phyloP scores from a whole-genome alignment of 768 basidiomycete species.

The Lactarius pseudohatsudake region DNA sequence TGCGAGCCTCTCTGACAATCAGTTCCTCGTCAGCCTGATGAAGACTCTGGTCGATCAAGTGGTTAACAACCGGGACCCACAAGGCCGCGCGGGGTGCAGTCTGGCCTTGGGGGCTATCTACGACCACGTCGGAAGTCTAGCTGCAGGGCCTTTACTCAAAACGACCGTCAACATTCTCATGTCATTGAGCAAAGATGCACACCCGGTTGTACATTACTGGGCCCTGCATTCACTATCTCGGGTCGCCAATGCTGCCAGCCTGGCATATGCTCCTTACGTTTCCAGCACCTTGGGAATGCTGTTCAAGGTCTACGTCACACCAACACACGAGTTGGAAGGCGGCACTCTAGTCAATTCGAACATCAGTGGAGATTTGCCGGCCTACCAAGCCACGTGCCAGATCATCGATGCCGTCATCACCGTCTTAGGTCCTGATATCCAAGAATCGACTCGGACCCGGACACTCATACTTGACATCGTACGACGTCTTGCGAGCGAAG shows the following conservation, averaged over 20 bases:
- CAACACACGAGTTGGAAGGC: constrained; percentile 91
- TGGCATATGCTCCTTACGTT: constrained; percentile 89
- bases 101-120: constrained; percentile 92
- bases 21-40: constrained; percentile 81
- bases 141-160: constrained; percentile 90
- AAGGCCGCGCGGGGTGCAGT: constrained; percentile 90
- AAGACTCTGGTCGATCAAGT: constrained; percentile 92
- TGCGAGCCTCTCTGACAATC: constrained; percentile 77
- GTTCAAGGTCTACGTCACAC: constrained; percentile 83
- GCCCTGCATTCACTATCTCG: constrained; percentile 80
- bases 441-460: constrained; percentile 80
- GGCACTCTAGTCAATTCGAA: constrained; percentile 82
- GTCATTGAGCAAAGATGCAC: constrained; percentile 93
- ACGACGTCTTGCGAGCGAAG: constrained; percentile 78
- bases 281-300: constrained; percentile 87
- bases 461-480: constrained; percentile 82
- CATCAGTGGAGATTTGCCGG: constrained; percentile 84
- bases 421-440: constrained; percentile 92
- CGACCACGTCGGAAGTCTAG: constrained; percentile 88
- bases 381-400: constrained; percentile 88
- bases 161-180: constrained; percentile 94
- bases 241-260: constrained; percentile 88
- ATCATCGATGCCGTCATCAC: constrained; percentile 93
- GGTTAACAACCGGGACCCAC: constrained; percentile 90
- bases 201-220: constrained; percentile 95